These are phyloP conservation scores for Plantago ovata DNA, from an alignment of 257 asterid species.

Conservation along the genomic window DNA sequence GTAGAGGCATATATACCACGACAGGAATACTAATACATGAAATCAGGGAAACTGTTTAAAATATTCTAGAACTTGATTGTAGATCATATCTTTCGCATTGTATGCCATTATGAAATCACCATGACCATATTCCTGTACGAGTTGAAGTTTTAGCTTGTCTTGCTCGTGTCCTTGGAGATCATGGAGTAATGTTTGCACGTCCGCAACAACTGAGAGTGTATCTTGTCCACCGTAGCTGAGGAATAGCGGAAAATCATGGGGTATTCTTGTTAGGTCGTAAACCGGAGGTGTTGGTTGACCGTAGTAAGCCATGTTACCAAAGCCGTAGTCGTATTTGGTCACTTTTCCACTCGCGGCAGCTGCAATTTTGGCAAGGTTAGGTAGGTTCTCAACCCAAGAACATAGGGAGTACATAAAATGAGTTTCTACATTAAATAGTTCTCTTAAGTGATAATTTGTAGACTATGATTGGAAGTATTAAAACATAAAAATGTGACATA, in stretches of 20 bases:
- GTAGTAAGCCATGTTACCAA: constrained; percentile 28
- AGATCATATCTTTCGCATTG: constrained; percentile 50
- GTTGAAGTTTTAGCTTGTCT: constrained; percentile 49
- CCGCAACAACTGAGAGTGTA: constrained; percentile 42
- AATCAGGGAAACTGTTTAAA: constrained; percentile 10
- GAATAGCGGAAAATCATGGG: constrained; percentile 51
- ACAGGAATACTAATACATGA: too few species aligned
- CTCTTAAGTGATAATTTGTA: too few species aligned
- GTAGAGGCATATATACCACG: too few species aligned
- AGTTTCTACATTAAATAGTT: too few species aligned
- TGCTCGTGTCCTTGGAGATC: constrained; percentile 27
- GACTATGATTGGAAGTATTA: too few species aligned
- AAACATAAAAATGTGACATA: constrained; percentile 25
- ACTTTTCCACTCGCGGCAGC: constrained; percentile 45
- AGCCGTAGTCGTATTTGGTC: constrained; percentile 51
- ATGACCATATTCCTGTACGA: constrained; percentile 52
- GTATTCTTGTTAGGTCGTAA: constrained; percentile 51
- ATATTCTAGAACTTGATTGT: constrained; percentile 25
- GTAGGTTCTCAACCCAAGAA: background rate
- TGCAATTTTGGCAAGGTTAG: constrained; percentile 27
- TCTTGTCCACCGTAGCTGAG: constrained; percentile 70
- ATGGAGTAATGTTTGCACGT: constrained; percentile 42
- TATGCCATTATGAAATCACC: constrained; percentile 56
- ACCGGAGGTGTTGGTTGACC: constrained; percentile 41
- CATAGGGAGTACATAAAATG: too few species aligned